Percentiles rank a stretch among this genome's conserved stretches.
These are phyloP conservation scores for Podospora fimiseda DNA, from an alignment of 495 filamentous ascomycete species.

Conservation along the genomic window DNA sequence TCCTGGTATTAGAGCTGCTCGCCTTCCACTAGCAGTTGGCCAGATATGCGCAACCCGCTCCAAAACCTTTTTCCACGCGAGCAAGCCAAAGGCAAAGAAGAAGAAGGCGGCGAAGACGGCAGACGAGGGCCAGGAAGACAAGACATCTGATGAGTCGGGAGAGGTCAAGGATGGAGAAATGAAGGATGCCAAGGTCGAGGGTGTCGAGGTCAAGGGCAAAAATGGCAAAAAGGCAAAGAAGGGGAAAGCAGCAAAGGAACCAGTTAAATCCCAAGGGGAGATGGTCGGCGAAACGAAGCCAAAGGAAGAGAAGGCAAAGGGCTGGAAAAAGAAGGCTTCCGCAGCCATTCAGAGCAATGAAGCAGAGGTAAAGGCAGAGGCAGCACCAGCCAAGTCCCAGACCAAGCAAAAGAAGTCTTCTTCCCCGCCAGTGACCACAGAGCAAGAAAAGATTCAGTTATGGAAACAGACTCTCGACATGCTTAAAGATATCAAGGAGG, in stretches of 20 bases:
- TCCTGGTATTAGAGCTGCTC: neutral
- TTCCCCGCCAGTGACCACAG: neutral
- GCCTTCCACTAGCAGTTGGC: neutral
- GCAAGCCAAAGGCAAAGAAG: neutral
- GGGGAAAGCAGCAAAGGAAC: too few species aligned
- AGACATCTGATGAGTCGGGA: neutral
- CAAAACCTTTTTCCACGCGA: neutral
- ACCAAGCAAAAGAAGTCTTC: neutral
- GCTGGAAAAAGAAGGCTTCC: neutral
- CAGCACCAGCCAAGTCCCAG: neutral
- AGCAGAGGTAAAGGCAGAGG: neutral
- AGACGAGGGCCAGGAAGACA: too few species aligned
- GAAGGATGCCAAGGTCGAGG: too few species aligned
- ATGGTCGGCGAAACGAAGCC: neutral
- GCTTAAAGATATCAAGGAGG: constrained; percentile 7
- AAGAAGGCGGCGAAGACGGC: neutral
- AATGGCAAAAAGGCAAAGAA: too few species aligned
- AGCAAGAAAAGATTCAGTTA: neutral
- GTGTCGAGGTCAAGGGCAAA: too few species aligned
- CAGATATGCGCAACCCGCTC: neutral
- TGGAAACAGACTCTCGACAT: constrained; percentile 13
- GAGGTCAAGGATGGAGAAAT: too few species aligned
- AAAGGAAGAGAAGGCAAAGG: neutral
- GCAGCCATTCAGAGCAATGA: neutral
- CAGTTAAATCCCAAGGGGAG: too few species aligned